Evolutionary conservation across 1,139 yeast genomes (phyloP).

Genomic region (Petasospora fabianii): DNA sequence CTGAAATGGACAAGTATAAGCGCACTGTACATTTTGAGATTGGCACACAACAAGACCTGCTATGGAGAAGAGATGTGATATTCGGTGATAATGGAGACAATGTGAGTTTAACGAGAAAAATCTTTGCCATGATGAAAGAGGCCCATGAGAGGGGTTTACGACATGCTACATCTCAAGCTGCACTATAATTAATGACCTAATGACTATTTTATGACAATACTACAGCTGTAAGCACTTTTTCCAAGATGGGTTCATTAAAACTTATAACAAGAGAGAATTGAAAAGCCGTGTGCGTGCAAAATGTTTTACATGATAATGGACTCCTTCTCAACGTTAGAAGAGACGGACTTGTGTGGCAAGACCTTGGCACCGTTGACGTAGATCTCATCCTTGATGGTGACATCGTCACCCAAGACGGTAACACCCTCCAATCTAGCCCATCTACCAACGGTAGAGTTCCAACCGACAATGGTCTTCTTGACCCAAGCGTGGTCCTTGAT

Average conservation of each 20-base stretch:
- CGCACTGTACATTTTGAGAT: conserved; percentile 6
- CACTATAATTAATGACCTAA: neutral
- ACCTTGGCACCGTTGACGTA: conserved; percentile 99
- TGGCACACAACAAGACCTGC: conserved; percentile 8
- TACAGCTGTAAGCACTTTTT: neutral
- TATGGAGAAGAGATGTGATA: conserved; percentile 7
- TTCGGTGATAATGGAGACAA: conserved; percentile 3
- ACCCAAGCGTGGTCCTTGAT: conserved; percentile 98
- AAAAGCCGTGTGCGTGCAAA: conserved; percentile 4
- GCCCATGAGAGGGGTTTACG: conserved; percentile 1
- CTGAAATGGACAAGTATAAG: conserved; percentile 8
- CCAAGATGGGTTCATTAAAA: conserved; percentile 3
- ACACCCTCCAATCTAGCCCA: conserved; percentile 99
- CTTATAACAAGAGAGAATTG: conserved; percentile 10
- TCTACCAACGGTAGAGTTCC: conserved; percentile 97
- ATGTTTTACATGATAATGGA: conserved; percentile 81
- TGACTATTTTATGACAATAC: neutral
- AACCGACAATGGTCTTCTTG: conserved; percentile 96
- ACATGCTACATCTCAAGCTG: neutral
- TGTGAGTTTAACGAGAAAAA: conserved; percentile 2
- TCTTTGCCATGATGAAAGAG: conserved; percentile 2
- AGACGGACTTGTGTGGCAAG: conserved; percentile 96
- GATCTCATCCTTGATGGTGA: conserved; percentile 95
- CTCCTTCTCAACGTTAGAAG: conserved; percentile 94
- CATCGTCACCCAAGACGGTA: conserved; percentile 98